Conservation (phyloP, 805 yeast species). For the Starmerella gropengiesseri region DNA sequence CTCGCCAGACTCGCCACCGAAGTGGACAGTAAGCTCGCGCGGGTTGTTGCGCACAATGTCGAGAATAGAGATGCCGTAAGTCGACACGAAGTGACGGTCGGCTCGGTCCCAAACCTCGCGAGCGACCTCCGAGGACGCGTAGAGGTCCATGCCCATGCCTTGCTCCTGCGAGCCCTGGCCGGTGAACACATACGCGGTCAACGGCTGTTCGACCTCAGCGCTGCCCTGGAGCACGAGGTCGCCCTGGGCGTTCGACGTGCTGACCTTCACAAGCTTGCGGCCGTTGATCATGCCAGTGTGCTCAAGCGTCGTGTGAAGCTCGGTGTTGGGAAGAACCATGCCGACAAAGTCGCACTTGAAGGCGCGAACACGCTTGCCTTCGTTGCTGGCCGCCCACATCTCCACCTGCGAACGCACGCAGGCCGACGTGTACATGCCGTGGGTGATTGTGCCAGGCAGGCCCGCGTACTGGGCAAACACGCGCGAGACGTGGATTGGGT, state of each 20-base stretch:
- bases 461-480: slow-evolving; percentile 88
- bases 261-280: slow-evolving; percentile 90
- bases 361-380: slow-evolving; percentile 90
- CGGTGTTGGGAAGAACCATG: slow-evolving; percentile 95
- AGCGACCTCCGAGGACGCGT: slow-evolving; percentile 83
- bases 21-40: slow-evolving; percentile 85
- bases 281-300: slow-evolving; percentile 99
- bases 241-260: slow-evolving; percentile 72
- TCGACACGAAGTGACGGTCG: slow-evolving; percentile 78
- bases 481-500: slow-evolving; percentile 95
- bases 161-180: slow-evolving; percentile 99
- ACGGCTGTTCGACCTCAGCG: slow-evolving; percentile 98
- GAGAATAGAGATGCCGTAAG: slow-evolving; percentile 94
- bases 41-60: slow-evolving; percentile 93
- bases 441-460: slow-evolving; percentile 95
- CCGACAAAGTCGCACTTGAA: slow-evolving; percentile 84
- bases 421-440: slow-evolving; percentile 98
- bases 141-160: slow-evolving; percentile 99
- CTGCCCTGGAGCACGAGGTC: slow-evolving; percentile 76
- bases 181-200: slow-evolving; percentile 91
- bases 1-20: slow-evolving; percentile 97
- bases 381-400: slow-evolving; percentile 97
- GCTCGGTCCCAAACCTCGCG: slow-evolving; percentile 96
- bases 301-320: slow-evolving; percentile 73
- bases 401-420: slow-evolving; percentile 90